Evolutionary conservation across 1,284 basidiomycete genomes (phyloP).

Genomic region (Trichosporon sp.): DNA sequence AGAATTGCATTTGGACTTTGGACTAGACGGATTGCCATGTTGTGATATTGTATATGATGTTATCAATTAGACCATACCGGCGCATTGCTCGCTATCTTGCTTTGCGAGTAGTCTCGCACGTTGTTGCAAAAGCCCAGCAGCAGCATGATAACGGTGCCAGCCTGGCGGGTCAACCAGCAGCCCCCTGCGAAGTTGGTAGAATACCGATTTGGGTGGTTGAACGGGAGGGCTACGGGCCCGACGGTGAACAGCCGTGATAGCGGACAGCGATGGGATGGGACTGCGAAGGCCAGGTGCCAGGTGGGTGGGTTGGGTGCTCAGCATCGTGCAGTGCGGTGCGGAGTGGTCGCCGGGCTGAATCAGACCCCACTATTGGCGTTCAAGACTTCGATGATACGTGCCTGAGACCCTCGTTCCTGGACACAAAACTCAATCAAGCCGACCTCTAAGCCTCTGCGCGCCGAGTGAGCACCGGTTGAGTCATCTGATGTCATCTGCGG

Average conservation of each 20-base stretch:
- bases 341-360: constrained; percentile 36
- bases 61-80: background rate
- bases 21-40: background rate
- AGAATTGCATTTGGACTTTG: constrained; percentile 1
- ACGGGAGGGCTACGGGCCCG: too few relatives aligned
- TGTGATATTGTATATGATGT: constrained; percentile 4
- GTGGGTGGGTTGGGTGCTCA: too few relatives aligned
- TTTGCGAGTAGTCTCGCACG: too few relatives aligned
- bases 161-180: too few relatives aligned
- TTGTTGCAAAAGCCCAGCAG: background rate
- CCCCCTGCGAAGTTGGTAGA: too few relatives aligned
- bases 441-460: background rate
- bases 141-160: background rate
- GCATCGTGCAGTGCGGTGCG: too few relatives aligned
- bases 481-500: background rate
- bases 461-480: background rate
- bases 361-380: constrained; percentile 13
- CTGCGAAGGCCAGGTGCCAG: background rate
- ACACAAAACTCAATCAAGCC: background rate
- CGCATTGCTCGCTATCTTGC: background rate
- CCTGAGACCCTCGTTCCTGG: background rate
- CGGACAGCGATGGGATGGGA: background rate
- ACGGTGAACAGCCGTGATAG: background rate
- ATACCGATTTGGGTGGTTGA: too few relatives aligned
- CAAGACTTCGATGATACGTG: background rate